These are phyloP conservation scores for Phytopythium chamaehyphon DNA, from an alignment of 352 stramenopile genomes.

Conservation along the genomic window DNA sequence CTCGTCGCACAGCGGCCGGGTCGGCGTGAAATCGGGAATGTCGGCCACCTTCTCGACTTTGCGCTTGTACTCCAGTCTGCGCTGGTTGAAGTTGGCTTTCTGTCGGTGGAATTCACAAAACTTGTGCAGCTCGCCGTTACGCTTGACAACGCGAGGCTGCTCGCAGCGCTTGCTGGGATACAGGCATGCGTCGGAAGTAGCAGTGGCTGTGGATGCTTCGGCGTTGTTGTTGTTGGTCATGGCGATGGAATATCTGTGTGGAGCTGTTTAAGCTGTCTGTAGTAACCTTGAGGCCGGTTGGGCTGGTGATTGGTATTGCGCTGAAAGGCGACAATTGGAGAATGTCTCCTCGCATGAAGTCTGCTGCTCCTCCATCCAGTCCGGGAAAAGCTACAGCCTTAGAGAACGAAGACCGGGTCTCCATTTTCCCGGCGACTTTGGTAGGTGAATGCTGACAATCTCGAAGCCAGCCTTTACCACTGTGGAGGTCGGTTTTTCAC, in stretches of 20 bases:
- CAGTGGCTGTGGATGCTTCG: neutral
- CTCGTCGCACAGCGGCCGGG: slow-evolving; percentile 4
- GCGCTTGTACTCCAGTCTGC: slow-evolving; percentile 17
- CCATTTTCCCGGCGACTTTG: too few relatives aligned
- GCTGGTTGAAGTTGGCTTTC: slow-evolving; percentile 26
- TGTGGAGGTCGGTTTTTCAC: too few relatives aligned
- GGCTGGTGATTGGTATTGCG: slow-evolving; percentile 13
- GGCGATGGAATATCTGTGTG: neutral
- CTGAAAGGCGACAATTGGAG: slow-evolving; percentile 9
- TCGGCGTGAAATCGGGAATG: slow-evolving; percentile 6
- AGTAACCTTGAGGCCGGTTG: neutral
- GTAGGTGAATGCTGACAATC: too few relatives aligned
- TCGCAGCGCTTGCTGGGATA: slow-evolving; percentile 40
- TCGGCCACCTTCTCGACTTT: slow-evolving; percentile 7
- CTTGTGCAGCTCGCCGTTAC: slow-evolving; percentile 35
- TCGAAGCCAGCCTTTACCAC: too few relatives aligned
- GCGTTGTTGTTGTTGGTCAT: neutral
- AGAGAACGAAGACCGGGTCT: too few relatives aligned
- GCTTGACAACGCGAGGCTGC: slow-evolving; percentile 31
- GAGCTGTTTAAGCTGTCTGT: neutral
- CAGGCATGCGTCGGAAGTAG: slow-evolving; percentile 10
- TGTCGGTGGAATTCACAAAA: slow-evolving; percentile 23
- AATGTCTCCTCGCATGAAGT: slow-evolving; percentile 1
- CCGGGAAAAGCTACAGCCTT: neutral
- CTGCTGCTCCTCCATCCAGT: neutral